Conservation (phyloP, 805 yeast genomes). For the Pichia eremophila region DNA sequence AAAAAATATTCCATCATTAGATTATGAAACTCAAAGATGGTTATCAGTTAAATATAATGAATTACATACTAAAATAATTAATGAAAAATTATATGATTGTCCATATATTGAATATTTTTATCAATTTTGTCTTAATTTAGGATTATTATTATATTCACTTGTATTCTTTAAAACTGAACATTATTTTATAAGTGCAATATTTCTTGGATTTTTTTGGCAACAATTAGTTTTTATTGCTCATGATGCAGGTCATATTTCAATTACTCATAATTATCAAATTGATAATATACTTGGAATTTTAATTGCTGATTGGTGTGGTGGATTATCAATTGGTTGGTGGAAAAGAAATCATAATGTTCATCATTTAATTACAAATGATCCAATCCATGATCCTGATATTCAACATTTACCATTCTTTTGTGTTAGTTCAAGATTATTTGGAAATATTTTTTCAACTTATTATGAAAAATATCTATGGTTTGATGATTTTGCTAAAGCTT, state of each 20-base stretch:
- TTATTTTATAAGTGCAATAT: conserved; percentile 48
- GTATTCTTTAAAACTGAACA: conserved; percentile 38
- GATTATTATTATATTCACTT: conserved; percentile 42
- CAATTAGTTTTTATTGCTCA: conserved; percentile 83
- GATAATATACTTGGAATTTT: conserved; percentile 69
- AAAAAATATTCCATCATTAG: conserved; percentile 51
- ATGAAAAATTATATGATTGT: conserved; percentile 61
- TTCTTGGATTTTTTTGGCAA: conserved; percentile 77
- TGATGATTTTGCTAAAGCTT: conserved; percentile 50
- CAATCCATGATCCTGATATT: conserved; percentile 89
- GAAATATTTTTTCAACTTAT: conserved; percentile 67
- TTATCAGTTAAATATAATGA: conserved; percentile 50
- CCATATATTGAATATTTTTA: conserved; percentile 64
- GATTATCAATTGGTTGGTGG: conserved; percentile 91
- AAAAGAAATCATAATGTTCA: conserved; percentile 90
- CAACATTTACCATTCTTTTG: conserved; percentile 91
- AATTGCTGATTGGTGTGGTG: conserved; percentile 78
- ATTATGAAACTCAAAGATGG: conserved; percentile 51
- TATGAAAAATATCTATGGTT: conserved; percentile 60
- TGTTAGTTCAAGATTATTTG: conserved; percentile 62
- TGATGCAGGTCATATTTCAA: conserved; percentile 81
- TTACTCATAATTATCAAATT: conserved; percentile 68
- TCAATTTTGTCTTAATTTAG: conserved; percentile 52
- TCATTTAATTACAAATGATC: conserved; percentile 84
- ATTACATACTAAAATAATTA: conserved; percentile 46